These are phyloP conservation scores for Candida namnaoensis DNA, from an alignment of 805 yeast genomes.

Conservation along the genomic window DNA sequence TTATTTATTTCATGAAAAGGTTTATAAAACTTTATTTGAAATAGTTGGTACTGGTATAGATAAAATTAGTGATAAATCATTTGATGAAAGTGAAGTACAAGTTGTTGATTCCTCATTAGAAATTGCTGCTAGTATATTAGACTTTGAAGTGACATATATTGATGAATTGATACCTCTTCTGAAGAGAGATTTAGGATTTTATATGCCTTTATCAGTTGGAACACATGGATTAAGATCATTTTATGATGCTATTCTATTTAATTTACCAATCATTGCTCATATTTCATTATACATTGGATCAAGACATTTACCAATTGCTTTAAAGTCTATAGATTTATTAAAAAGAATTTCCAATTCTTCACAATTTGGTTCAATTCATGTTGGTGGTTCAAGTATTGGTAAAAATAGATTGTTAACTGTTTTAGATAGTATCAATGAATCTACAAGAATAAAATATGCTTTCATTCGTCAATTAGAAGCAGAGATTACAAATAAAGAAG, in stretches of 20 bases:
- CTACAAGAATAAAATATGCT: conserved; percentile 62
- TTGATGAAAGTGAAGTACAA: conserved; percentile 22
- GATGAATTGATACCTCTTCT: conserved; percentile 43
- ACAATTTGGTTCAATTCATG: conserved; percentile 29
- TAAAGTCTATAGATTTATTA: conserved; percentile 44
- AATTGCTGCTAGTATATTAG: conserved; percentile 36
- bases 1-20: conserved; percentile 50
- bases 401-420: conserved; percentile 61
- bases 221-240: conserved; percentile 57
- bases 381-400: conserved; percentile 27
- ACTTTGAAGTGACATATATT: conserved; percentile 51
- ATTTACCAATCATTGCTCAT: conserved; percentile 66
- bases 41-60: conserved; percentile 58
- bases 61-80: conserved; percentile 29
- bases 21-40: conserved; percentile 46
- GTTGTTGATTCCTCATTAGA: conserved; percentile 32
- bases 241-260: conserved; percentile 62
- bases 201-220: conserved; percentile 29
- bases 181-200: conserved; percentile 26
- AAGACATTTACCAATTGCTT: conserved; percentile 39
- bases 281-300: conserved; percentile 69
- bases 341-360: conserved; percentile 37
- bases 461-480: conserved; percentile 61
- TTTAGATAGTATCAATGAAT: conserved; percentile 70
- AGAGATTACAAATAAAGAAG: conserved; percentile 27